Evolutionary conservation across 345 rosid genomes (phyloP).

Genomic region (Dipteronia sinensis): DNA sequence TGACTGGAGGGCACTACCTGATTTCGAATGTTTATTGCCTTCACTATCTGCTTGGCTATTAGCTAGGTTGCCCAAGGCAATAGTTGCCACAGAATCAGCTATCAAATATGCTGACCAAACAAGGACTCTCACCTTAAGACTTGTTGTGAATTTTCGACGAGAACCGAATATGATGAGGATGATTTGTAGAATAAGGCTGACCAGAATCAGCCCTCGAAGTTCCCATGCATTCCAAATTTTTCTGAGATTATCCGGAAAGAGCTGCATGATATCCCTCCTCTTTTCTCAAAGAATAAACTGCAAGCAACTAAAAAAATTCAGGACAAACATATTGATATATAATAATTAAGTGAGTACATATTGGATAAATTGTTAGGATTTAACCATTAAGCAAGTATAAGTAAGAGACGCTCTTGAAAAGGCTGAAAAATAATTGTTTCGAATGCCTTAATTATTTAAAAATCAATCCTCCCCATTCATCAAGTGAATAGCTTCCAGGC

Average conservation of each 20-base stretch:
- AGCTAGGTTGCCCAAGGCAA: constrained; percentile 21
- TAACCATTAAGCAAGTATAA: too few relatives aligned
- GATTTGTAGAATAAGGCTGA: constrained; percentile 30
- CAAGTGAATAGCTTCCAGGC: too few relatives aligned
- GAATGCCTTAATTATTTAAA: too few relatives aligned
- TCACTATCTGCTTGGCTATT: neutral
- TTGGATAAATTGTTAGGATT: too few relatives aligned
- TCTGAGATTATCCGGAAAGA: neutral
- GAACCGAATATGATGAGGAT: constrained; percentile 20
- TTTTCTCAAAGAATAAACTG: too few relatives aligned
- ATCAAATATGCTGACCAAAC: constrained; percentile 31
- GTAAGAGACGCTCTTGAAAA: too few relatives aligned
- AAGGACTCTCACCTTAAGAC: neutral
- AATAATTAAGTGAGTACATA: too few relatives aligned
- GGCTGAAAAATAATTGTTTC: too few relatives aligned
- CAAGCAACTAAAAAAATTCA: too few relatives aligned
- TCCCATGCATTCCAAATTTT: constrained; percentile 33
- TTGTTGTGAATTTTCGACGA: constrained; percentile 8
- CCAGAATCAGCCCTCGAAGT: constrained; percentile 19
- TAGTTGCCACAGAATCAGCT: constrained; percentile 24
- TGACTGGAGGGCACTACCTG: neutral
- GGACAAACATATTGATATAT: too few relatives aligned
- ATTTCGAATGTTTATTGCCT: neutral
- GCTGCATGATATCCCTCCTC: too few relatives aligned
- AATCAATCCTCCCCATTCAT: too few relatives aligned